Evolutionary conservation across 805 yeast species (phyloP).

Genomic region (Cyberlindnera veronae): DNA sequence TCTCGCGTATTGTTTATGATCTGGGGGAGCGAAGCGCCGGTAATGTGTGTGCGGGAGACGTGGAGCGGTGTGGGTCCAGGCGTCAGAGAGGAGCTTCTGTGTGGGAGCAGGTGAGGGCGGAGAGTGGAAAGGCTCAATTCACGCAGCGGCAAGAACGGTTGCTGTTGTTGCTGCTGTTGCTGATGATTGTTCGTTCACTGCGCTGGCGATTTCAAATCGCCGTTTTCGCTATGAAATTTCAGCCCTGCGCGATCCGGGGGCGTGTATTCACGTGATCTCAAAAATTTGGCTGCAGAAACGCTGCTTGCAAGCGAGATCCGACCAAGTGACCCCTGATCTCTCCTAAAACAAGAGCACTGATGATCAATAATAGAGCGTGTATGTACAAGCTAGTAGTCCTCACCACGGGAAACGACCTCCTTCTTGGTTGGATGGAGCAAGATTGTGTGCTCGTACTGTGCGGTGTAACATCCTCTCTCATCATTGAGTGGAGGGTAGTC

Average conservation of each 20-base stretch:
- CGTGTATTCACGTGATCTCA: conserved; percentile 1
- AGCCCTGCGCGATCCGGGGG: conserved; percentile 1
- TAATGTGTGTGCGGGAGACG: too few relatives aligned
- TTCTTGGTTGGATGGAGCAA: conserved; percentile 85
- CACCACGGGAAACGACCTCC: conserved; percentile 94
- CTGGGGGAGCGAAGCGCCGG: too few relatives aligned
- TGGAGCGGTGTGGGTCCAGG: too few relatives aligned
- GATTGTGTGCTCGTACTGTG: conserved; percentile 94
- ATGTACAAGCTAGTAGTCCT: conserved; percentile 58
- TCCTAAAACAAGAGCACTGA: too few relatives aligned
- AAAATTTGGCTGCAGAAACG: not conserved
- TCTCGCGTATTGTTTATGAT: conserved; percentile 3
- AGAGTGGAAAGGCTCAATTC: too few relatives aligned
- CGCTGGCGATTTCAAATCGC: conserved; percentile 12
- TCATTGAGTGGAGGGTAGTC: conserved; percentile 95
- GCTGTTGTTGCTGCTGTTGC: conserved; percentile 1
- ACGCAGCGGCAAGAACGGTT: not conserved
- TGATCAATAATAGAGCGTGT: too few relatives aligned
- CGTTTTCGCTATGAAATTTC: conserved; percentile 7
- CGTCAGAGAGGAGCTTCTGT: conserved; percentile 1
- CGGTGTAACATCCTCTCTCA: conserved; percentile 81
- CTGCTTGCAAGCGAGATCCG: too few relatives aligned
- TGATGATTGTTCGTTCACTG: not conserved
- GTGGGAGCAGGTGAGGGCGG: not conserved
- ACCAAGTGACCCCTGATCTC: too few relatives aligned